A percentile compares a stretch with the other conserved stretches of the same genome.
Conservation (phyloP, 1,284 basidiomycete genomes). For the Fomitopsis schrenkii region DNA sequence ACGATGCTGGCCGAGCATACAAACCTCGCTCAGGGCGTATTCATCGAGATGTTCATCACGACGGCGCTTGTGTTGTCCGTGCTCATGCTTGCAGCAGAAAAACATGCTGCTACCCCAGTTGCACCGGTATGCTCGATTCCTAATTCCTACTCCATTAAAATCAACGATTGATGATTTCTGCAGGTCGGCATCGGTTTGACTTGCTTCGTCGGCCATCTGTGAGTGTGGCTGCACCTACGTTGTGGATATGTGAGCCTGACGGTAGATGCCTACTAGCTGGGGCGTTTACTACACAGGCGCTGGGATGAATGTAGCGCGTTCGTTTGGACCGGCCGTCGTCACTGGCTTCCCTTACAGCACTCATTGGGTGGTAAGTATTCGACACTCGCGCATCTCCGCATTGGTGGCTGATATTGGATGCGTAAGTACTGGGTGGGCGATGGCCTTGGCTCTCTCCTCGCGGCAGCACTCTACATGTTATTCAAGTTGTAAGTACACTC, state of each 20-base stretch:
- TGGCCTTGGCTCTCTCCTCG: background rate
- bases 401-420: background rate
- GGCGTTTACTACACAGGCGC: constrained; percentile 56
- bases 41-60: constrained; percentile 74
- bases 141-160: background rate
- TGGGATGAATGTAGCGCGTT: constrained; percentile 67
- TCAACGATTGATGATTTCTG: background rate
- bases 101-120: constrained; percentile 67
- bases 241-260: background rate
- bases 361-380: constrained; percentile 58
- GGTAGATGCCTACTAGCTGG: constrained; percentile 19
- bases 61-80: constrained; percentile 54
- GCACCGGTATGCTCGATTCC: constrained; percentile 46
- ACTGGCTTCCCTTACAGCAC: constrained; percentile 47
- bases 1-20: constrained; percentile 40
- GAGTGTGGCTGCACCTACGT: constrained; percentile 19
- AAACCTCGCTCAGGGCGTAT: constrained; percentile 54
- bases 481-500: background rate
- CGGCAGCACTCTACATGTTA: background rate
- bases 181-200: constrained; percentile 70
- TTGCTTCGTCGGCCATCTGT: constrained; percentile 66
- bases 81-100: constrained; percentile 71
- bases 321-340: constrained; percentile 73
- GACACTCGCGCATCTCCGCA: background rate
- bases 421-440: background rate